A percentile compares a stretch with the other conserved stretches of the same genome.
phyloP scores from a whole-genome alignment of 2,329 filamentous ascomycete species.

The Epichloe amarillans region DNA sequence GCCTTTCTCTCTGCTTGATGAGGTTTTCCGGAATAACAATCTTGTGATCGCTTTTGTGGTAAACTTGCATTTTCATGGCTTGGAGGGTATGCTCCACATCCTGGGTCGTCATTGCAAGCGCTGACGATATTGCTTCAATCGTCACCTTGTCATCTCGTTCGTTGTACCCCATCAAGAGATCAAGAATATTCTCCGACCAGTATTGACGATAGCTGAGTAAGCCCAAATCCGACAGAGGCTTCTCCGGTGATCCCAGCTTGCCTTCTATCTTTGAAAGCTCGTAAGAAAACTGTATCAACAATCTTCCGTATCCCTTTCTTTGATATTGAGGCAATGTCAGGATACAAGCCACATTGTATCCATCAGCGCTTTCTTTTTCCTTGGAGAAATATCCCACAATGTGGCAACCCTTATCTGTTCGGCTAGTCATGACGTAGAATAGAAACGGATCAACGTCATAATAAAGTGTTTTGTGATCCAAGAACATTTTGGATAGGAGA shows the following conservation, averaged over 20 bases:
- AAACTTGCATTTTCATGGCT: constrained; percentile 87
- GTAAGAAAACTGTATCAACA: constrained; percentile 95
- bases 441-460: constrained; percentile 99
- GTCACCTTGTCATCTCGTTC: constrained; percentile 60
- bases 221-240: constrained; percentile 87
- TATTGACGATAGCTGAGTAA: constrained; percentile 91
- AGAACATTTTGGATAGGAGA: constrained; percentile 85
- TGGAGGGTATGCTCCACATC: constrained; percentile 93
- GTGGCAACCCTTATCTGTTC: constrained; percentile 81
- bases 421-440: constrained; percentile 94
- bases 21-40: constrained; percentile 82
- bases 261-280: constrained; percentile 90
- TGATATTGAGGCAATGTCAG: constrained; percentile 93
- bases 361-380: constrained; percentile 86
- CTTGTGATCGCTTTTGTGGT: constrained; percentile 93
- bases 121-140: constrained; percentile 68
- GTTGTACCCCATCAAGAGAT: constrained; percentile 63
- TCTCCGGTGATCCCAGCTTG: constrained; percentile 91
- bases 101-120: constrained; percentile 89
- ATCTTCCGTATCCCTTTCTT: constrained; percentile 79
- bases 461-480: constrained; percentile 96
- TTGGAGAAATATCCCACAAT: constrained; percentile 99
- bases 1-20: constrained; percentile 65
- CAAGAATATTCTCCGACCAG: constrained; percentile 91
- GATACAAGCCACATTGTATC: constrained; percentile 97